Conservation (phyloP, 75 land plant species). For the Pinus tabuliformis region DNA sequence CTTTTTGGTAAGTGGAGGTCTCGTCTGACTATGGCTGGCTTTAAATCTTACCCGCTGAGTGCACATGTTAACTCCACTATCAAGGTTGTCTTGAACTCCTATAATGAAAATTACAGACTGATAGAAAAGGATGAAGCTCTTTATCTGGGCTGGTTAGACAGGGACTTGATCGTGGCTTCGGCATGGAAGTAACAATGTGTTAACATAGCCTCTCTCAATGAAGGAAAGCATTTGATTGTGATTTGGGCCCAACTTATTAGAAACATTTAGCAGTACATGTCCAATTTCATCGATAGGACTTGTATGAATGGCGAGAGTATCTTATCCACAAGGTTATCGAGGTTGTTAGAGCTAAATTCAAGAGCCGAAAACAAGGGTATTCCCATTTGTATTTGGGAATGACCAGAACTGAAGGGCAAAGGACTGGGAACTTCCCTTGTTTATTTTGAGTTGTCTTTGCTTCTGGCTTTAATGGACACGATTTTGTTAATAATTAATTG, state of each 20-base stretch:
- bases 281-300: neutral
- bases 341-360: neutral
- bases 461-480: no score
- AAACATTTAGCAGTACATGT: neutral
- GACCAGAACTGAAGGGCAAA: neutral
- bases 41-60: conserved; percentile 52
- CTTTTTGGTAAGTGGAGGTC: conserved; percentile 57
- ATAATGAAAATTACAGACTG: conserved; percentile 44
- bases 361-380: neutral
- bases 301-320: neutral
- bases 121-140: conserved; percentile 60
- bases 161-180: conserved; percentile 32
- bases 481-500: no score
- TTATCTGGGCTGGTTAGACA: conserved; percentile 48
- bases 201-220: neutral
- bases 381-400: conserved; percentile 4
- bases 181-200: conserved; percentile 21
- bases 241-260: neutral
- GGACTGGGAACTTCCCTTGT: no score
- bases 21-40: conserved; percentile 64
- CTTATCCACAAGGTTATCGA: neutral
- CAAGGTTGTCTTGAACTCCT: conserved; percentile 29
- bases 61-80: conserved; percentile 51
- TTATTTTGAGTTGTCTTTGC: no score
- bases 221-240: neutral